Base-by-base conservation (phyloP, 768 basidiomycete genomes). In the Mycena chlorophos region DNA sequence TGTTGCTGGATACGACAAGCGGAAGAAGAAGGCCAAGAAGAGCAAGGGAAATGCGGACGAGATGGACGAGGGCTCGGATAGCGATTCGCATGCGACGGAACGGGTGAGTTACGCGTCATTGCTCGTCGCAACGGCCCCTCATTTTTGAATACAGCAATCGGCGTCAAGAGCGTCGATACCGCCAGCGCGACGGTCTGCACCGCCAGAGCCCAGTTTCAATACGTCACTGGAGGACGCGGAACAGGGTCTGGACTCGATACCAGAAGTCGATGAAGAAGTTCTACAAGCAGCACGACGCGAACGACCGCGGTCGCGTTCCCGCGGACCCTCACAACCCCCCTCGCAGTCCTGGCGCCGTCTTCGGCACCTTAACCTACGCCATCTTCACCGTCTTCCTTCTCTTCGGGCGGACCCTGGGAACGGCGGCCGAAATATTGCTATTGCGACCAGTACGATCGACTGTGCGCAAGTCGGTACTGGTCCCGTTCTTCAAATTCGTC, bases 1-100 rank as follows among this genome's bases (percentile, higher is more conserved):
- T 8, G 79, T 85, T 46, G 78, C 87, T 20, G 76, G 78, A 14
- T 82, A 86, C 55, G 85, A 87, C 58, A 91, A 85, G 69, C 74
- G 73, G 51, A 76, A 73, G 63, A 80, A 77, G 71, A 86, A 78
- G 68, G 83, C 75, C 65, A 78, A 69, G 60, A 75, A 63, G 62
- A 71, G 73, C 51, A 84, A 78, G 62, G 73, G 66, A 3, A 77
- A 76, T 31, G 66, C 67, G 0, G 84, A 81, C 13, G 82, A 83
- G n/a, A 80, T 80, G 16, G 75, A 78, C 22, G 73, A 70, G 19
- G 78, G 80, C 54, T 80, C 78, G 12, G 78, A 77, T 26, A 72
- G 76, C 49, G 71, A 71, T 25, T 68, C 75, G 38, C 64, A 63
- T 47, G 52, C 31, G 25, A 68, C 66, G 39, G 75, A 78, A 63